Evolutionary conservation across 2,329 filamentous ascomycete genomes (phyloP), one percentile per base, ranked within the genome.

Genomic region (Akanthomyces dipterigenus): DNA sequence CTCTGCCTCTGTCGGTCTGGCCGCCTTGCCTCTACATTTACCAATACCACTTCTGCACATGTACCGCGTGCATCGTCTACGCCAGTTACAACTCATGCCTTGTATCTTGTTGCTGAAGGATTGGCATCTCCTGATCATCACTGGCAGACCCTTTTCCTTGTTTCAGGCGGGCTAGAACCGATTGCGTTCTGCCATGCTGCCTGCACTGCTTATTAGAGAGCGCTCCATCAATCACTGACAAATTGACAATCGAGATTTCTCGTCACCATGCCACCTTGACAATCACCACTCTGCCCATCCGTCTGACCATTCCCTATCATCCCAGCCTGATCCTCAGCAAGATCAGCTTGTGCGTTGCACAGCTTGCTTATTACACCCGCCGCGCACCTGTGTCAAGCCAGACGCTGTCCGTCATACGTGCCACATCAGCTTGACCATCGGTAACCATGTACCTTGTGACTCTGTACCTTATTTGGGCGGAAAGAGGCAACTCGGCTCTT

Each of bases 181-280:
- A 16, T 8, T 22, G 11, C n/a, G 18, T 5, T 9, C 24, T 31
- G 40, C n/a, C n/a, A n/a, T n/a, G 18, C 18, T 14, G 11, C n/a
- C 24, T 31, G 38, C 38, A 24, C 45, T 28, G 18, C 22, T 18
- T 5, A 12, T 18, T 5, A 12, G 16, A 28, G 45, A 20, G 16
- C 50, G 20, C 51, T 28, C 6, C 42, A 22, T 56, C n/a, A 56
- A 56, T 56, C 42, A 56, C 54, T 5, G 22, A 49, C 26, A 49
- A 48, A 56, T 42, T 5, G 22, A 49, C 26, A 49, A 48, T 57
- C 55, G 55, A 57, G 34, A 57, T 56, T 56, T 42, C 26, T 57
- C 34, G 28, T 38, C 55, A 48, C 38, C 14, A 36, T 56, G 54
- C 43, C 34, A 48, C n/a, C 34, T 48, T 55, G 18, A n/a, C n/a